These are phyloP conservation scores for Tolypocladium cylindrosporum DNA, from an alignment of 2,329 filamentous ascomycete genomes.

Conservation along the genomic window DNA sequence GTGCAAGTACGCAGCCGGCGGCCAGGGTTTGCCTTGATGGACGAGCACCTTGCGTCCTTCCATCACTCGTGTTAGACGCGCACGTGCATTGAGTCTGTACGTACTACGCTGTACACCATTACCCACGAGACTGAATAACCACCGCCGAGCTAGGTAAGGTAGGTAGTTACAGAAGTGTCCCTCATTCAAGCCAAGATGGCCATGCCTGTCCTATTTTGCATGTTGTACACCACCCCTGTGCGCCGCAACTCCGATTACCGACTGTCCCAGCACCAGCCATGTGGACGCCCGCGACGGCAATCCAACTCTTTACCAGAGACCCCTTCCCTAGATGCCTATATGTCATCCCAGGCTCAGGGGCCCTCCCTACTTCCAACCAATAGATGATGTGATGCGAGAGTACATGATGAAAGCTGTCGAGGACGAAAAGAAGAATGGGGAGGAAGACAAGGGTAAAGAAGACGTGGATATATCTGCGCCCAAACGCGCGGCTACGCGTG, in stretches of 20 bases:
- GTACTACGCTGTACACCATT: not conserved
- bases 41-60: too few relatives aligned
- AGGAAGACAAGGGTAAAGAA: not conserved
- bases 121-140: not conserved
- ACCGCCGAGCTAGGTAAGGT: not conserved
- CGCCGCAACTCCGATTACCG: not conserved
- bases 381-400: not conserved
- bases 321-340: not conserved
- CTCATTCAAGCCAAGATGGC: not conserved
- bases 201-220: not conserved
- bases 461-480: slow-evolving; percentile 1
- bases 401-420: not conserved
- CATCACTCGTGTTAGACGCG: too few relatives aligned
- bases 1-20: too few relatives aligned
- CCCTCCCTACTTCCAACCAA: not conserved
- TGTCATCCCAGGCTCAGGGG: not conserved
- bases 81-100: not conserved
- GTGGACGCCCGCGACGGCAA: not conserved
- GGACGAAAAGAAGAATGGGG: not conserved
- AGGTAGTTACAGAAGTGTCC: not conserved
- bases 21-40: too few relatives aligned
- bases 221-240: not conserved
- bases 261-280: not conserved
- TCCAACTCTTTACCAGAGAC: not conserved
- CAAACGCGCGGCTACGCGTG: not conserved